Conservation (phyloP, 768 basidiomycete species). For the Tylopilus felleus region DNA sequence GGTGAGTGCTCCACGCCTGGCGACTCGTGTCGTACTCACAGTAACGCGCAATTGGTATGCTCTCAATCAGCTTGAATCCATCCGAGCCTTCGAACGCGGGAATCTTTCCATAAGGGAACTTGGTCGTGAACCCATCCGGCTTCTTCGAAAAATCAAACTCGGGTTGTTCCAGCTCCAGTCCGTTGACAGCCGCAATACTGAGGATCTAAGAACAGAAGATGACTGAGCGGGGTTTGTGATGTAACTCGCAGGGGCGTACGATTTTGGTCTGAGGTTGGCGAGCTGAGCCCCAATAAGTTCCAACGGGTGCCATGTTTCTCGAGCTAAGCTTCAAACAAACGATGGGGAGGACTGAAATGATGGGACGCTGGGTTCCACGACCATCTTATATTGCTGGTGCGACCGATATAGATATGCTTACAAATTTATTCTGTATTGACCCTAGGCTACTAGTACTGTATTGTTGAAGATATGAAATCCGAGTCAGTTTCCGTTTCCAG, state of each 20-base stretch:
- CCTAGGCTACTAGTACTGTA: no score
- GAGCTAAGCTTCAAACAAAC: not conserved
- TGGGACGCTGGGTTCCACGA: no score
- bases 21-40: constrained; percentile 1
- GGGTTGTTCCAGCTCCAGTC: constrained; percentile 7
- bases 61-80: constrained; percentile 18
- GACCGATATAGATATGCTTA: no score
- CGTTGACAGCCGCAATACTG: constrained; percentile 15
- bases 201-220: constrained; percentile 7
- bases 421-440: no score
- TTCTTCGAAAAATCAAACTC: constrained; percentile 8
- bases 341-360: not conserved
- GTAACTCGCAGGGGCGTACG: not conserved
- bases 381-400: no score
- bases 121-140: constrained; percentile 9
- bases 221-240: no score
- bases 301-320: constrained; percentile 13
- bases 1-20: not conserved
- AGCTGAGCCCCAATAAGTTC: constrained; percentile 12
- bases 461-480: no score
- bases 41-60: constrained; percentile 18
- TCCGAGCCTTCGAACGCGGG: constrained; percentile 18
- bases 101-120: constrained; percentile 19
- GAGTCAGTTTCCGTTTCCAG: no score
- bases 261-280: constrained; percentile 16